Base-by-base conservation (phyloP, 2,329 filamentous ascomycete genomes). In the Penicillium crustosum region DNA sequence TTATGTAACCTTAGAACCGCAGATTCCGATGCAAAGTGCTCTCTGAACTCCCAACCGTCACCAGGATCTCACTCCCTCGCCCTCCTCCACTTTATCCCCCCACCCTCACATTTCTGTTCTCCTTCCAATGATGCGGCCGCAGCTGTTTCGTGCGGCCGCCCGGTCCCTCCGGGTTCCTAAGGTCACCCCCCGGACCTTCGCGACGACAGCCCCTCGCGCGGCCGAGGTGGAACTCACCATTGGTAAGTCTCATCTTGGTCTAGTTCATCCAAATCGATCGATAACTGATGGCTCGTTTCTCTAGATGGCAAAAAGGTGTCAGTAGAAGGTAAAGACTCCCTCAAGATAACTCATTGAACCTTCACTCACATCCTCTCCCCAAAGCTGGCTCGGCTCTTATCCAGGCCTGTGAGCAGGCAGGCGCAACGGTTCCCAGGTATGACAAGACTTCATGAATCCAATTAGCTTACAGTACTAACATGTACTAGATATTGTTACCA, bases 341-440 rank as follows among this genome's bases (percentile, higher is more conserved):
- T 38, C 7, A 13, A 35, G 53, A 19, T 19, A 43, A 50, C 27
- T 35, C 52, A 59, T 47, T 61, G 61, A 27, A 39, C 56, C 41
- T 45, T 48, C 62, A 45, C 72, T 74, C 58, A 73, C 62, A 61
- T 59, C 49, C 50, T 49, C 29, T 47, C 49, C 59, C 54, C 43
- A 77, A 76, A 96, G 93, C 93, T 79, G 93, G 93, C 67, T 94
- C 94, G 70, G 93, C 94, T 73, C 85, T 99, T 71, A 99, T 99
- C 76, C 94, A 99, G 82, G 94, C 94, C 74, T 99, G 94, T 82
- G 94, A 99, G 81, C 97, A 99, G 82, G 94, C 93, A 65, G 94
- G 94, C 73, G 85, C 83, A 66, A 94, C 89, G 62, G 84, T 97
- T 73, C 93, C 93, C 68, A 92, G 89, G 89, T 90, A 79, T 70